Evolutionary conservation across 768 basidiomycete species (phyloP).

Genomic region (Amanita molliuscula): DNA sequence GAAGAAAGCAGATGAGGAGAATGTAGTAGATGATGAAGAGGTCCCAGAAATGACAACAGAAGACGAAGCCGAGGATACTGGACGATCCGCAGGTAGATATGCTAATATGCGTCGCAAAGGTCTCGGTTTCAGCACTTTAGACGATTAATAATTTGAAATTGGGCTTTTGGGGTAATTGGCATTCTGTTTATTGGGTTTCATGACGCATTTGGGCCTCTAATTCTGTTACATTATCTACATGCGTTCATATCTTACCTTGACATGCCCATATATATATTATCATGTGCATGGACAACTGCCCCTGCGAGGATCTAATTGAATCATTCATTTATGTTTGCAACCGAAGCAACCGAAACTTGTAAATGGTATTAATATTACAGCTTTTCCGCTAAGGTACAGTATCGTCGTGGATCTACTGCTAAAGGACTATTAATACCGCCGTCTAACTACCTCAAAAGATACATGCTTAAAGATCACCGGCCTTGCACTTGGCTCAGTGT

Average conservation of each 20-base stretch:
- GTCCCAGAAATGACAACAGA: slow-evolving; percentile 45
- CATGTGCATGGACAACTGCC: background rate
- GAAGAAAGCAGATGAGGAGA: slow-evolving; percentile 45
- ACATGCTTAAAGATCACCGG: background rate
- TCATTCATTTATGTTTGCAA: background rate
- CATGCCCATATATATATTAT: slow-evolving; percentile 2
- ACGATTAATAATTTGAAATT: slow-evolving; percentile 9
- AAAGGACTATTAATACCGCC: too few relatives aligned
- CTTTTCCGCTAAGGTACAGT: too few relatives aligned
- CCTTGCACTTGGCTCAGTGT: background rate
- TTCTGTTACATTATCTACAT: slow-evolving; percentile 2
- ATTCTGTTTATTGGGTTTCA: background rate
- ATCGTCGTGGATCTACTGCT: too few relatives aligned
- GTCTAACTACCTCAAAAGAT: background rate
- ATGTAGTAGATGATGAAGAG: slow-evolving; percentile 42
- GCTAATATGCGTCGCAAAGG: slow-evolving; percentile 45
- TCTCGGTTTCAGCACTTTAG: slow-evolving; percentile 28
- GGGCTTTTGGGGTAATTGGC: background rate
- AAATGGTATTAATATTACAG: too few relatives aligned
- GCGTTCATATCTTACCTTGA: slow-evolving; percentile 1
- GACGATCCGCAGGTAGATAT: slow-evolving; percentile 58
- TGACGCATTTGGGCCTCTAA: background rate
- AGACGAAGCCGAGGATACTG: slow-evolving; percentile 66
- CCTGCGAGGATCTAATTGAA: background rate
- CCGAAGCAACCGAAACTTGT: too few relatives aligned